Evolutionary conservation across 345 rosid genomes (phyloP), one percentile per base, ranked within the genome.

Genomic region (Draba incana): DNA sequence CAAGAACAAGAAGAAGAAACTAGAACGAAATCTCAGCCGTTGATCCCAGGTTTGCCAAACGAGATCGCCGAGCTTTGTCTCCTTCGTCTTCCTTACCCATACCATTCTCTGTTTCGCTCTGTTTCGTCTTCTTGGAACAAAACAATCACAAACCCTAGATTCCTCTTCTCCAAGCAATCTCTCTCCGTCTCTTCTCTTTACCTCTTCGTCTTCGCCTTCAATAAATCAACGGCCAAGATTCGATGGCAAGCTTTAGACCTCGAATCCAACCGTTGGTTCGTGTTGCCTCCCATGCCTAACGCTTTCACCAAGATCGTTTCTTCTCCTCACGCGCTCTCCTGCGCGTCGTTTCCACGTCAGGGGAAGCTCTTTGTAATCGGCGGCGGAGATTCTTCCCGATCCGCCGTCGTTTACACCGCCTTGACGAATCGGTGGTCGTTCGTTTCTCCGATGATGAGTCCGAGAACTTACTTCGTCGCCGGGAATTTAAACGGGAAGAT

Each of bases 171-270:
- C 66, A 81, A 62, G 79, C 74, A 70, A 49, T 74, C 83, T 13
- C 80, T 89, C 1, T 84, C 87, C 0, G 64, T 82, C 11, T 75
- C 87, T 14, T 53, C 79, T 33, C 88, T 82, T 43, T 78, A 75
- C 55, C 84, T 89, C 16, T 85, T 87, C 58, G 85, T 89, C 11
- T 81, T 84, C 45, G 85, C 90, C 13, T 85, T 80, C 62, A 76
- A 84, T 62, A 83, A 79, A 67, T 70, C 86, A 6, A 87, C 91
- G 72, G 82, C 78, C 68, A 84, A 64, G 75, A 78, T 85, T 46
- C 96, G 79, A 62, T 87, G 96, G 89, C 93, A 89, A 47, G 88
- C 85, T 3, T 51, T 89, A 9, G 89, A 89, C 79, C 83, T 79
- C 2, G 62, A 70, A 56, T 84, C 90, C 0, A 77, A 81, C 78